Evolutionary conservation across 352 stramenopile genomes (phyloP), one percentile per base, ranked within the genome.

Genomic region (Phytopythium cucurbitacearum): DNA sequence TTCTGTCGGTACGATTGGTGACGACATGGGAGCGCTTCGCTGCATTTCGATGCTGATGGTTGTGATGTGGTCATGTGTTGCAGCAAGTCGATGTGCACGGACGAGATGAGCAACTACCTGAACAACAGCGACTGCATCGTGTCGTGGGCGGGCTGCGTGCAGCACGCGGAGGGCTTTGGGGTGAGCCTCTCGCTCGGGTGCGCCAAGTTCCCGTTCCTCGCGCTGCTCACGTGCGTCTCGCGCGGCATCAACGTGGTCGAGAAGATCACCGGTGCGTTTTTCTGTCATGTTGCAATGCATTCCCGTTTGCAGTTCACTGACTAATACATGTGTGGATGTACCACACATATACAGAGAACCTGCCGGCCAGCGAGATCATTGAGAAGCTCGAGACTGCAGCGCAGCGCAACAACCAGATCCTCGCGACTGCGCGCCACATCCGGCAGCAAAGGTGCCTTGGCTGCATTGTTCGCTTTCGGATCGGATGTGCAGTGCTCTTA

Each of bases 41-140:
- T 13, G 40, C 12, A 40, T 7, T 16, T 8, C n/a, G 37, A 1
- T 5, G 34, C n/a, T 55, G 16, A 49, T 32, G 42, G 11, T 51
- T 32, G 32, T 46, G 3, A 40, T 53, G 15, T 54, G 34, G 54
- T 40, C 7, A 7, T 62, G 35, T 33, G 7, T 5, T 42, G 39
- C 53, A 85, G 75, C 37, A 65, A 80, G 51, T 63, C 78, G 16
- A 68, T 94, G 45, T 94, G 84, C 56, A 91, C 84, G 12, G 64
- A 80, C 48, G 61, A 77, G 45, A 76, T 94, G 67, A 79, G 71
- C 50, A 65, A 65, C 12, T 94, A 88, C 50, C 54, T 88, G 36
- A 87, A 91, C 59, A 81, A 90, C 45, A 88, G 79, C 59, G 84
- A 91, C 72, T 83, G 68, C 41, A 82, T 94, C 53, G 76, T 94